Percentiles rank a stretch among this genome's conserved stretches.
Evolutionary conservation across 2,329 filamentous ascomycete genomes (phyloP).

Genomic region (Diaporthe destruens): DNA sequence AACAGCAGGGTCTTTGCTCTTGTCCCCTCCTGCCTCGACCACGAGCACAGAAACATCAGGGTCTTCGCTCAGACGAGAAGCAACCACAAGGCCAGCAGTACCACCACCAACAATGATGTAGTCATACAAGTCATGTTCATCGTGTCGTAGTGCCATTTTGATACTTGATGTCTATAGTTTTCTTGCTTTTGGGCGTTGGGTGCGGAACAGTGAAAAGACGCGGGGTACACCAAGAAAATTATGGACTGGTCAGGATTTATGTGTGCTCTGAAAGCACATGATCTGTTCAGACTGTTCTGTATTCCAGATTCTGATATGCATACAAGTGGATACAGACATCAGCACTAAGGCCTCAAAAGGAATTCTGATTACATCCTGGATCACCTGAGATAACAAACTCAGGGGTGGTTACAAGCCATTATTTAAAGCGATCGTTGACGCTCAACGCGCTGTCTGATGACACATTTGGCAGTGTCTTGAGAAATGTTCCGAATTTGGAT

Average conservation of each 20-base stretch:
- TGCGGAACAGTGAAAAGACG: neutral
- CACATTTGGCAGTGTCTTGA: no score
- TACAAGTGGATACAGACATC: neutral
- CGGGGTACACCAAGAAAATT: neutral
- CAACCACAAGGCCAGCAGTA: conserved; percentile 62
- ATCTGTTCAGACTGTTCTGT: neutral
- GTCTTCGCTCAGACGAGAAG: conserved; percentile 56
- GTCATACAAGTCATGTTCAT: conserved; percentile 51
- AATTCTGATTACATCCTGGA: neutral
- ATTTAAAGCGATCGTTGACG: neutral
- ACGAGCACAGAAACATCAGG: conserved; percentile 53
- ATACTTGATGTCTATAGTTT: neutral
- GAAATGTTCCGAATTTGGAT: no score
- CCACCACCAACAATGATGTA: conserved; percentile 63
- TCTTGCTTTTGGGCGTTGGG: neutral
- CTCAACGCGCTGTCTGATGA: no score
- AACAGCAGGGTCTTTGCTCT: conserved; percentile 51
- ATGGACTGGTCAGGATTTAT: no score
- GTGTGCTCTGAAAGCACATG: neutral
- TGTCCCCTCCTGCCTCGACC: conserved; percentile 55
- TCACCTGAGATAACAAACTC: neutral
- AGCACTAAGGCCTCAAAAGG: no score
- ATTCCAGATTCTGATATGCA: neutral
- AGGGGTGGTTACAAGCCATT: no score
- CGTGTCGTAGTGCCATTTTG: neutral